Evolutionary conservation across 2,329 filamentous ascomycete genomes (phyloP), one percentile per base, ranked within the genome.

Genomic region (Diaporthe vaccinii): DNA sequence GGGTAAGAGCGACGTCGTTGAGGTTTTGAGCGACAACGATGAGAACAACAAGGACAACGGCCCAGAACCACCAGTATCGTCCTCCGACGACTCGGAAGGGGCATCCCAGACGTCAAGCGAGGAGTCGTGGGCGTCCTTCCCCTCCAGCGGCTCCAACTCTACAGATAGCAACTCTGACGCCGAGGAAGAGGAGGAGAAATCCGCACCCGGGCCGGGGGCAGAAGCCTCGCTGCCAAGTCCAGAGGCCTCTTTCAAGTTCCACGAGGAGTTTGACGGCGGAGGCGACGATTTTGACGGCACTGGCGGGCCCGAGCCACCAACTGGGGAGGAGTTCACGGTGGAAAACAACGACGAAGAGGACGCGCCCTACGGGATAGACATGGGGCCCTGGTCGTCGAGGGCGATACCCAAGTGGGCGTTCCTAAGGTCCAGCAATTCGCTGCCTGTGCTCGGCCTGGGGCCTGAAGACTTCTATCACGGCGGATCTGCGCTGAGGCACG

Each of bases 401-500:
- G 70, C 73, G 3, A 57, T 76, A 34, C 67, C 67, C 20, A 61
- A 34, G 31, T 76, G 74, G 74, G 36, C 51, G 20, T 76, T 61
- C 25, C 51, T 76, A 4, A 67, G 44, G 55, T 71, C 74, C n/a
- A 76, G 74, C 31, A 51, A 74, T n/a, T 74, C 74, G 22, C 73
- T 76, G 51, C 75, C 72, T 9, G 25, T 61, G 12, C 39, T 51
- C 6, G 58, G 51, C n/a, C 41, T 72, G 25, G 72, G 72, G 6
- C 75, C 75, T 9, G n/a, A 46, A 14, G 58, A 74, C 15, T 51
- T 76, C 12, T 51, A 69, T 20, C 75, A 76, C 22, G 75, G 75
- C 9, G 34, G 59, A 12, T 74, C 72, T 2, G 58, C 57, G 41
- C 39, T 74, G 65, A 74, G 72, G 28, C 41, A 70, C 34, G 57